A percentile compares a stretch with the other conserved stretches of the same genome.
Evolutionary conservation across 179 eudicot species (phyloP).

Genomic region (Beta lomatogona): DNA sequence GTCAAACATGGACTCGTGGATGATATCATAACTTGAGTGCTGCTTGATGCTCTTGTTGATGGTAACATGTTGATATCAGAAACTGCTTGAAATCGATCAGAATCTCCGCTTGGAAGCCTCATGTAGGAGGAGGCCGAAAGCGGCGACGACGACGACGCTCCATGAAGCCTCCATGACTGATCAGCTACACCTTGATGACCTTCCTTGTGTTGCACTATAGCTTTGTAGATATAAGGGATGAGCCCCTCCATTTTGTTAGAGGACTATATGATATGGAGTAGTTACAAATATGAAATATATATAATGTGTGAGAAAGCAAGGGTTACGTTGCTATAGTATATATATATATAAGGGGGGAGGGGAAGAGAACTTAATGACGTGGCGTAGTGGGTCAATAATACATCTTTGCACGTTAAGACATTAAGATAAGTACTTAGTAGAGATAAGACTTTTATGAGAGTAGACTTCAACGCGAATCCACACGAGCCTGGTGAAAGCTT

Average conservation of each 20-base stretch:
- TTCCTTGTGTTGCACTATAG: constrained; percentile 23
- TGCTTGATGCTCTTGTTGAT: not conserved
- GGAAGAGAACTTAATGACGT: not conserved
- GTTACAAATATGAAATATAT: not conserved
- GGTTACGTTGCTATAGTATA: not conserved
- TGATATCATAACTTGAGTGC: not conserved
- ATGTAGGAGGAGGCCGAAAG: constrained; percentile 23
- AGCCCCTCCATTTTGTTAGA: constrained; percentile 29
- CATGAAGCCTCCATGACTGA: constrained; percentile 21
- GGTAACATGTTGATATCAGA: not conserved
- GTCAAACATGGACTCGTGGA: constrained; percentile 12
- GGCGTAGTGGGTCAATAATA: constrained; percentile 24
- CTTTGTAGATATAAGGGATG: constrained; percentile 31
- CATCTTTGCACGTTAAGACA: constrained; percentile 17
- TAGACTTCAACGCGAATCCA: constrained; percentile 18
- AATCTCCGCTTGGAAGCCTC: constrained; percentile 30
- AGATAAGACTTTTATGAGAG: not conserved
- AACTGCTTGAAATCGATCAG: constrained; percentile 21
- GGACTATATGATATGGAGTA: too few relatives aligned
- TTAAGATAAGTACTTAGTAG: constrained; percentile 13
- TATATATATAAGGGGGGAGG: not conserved
- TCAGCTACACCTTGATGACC: constrained; percentile 5
- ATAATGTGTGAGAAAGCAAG: not conserved
- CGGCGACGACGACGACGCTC: not conserved
- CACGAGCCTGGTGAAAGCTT: constrained; percentile 18